Evolutionary conservation across 768 basidiomycete genomes (phyloP), one percentile per base, ranked within the genome.

Genomic region (Leucogyrophana mollusca): DNA sequence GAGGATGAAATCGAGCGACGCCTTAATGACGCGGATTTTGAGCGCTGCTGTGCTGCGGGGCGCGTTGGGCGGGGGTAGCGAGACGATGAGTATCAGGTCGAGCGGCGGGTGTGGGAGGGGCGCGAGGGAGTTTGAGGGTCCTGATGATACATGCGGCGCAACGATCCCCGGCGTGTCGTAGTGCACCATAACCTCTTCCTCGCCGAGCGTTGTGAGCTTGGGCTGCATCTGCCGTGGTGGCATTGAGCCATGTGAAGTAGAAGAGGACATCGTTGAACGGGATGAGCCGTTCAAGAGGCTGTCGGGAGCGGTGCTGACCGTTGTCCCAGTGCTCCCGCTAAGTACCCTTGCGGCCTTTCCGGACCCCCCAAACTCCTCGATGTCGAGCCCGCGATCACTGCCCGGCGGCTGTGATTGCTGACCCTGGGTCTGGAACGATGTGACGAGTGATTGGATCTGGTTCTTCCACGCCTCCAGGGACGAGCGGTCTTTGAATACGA

Each of bases 61-160:
- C 24, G 87, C 77, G 36, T 70, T 74, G 0, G 85, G 78, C 5
- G 88, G 79, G 4, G 95, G 93, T 2, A 98, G 71, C 10, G 94
- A 91, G 32, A 98, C 70, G 45, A 98, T 87, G 45, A 98, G 79
- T 60, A 98, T 90, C 51, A 99, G 78, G 65, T 99, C 96, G 57
- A 96, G 73, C 4, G 92, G 78, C 0, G 94, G 87, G 60, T 97
- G 94, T 11, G 82, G 78, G 6, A 94, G 78, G 8, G 91, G 89
- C 0, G 83, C 73, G 24, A 93, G 82, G 25, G 83, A 87, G 65
- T 90, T 90, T 38, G 84, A 89, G 20, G 89, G 81, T 7, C 85
- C 85, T 16, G 81, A 74, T 9, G 86, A 84, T 34, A 82, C 77
- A 60, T 87, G 80, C 14, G 89, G 87, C 23, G 84, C 78, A 25